These are phyloP conservation scores for Amanita fuliginea DNA, from an alignment of 768 basidiomycete genomes.

Conservation along the genomic window DNA sequence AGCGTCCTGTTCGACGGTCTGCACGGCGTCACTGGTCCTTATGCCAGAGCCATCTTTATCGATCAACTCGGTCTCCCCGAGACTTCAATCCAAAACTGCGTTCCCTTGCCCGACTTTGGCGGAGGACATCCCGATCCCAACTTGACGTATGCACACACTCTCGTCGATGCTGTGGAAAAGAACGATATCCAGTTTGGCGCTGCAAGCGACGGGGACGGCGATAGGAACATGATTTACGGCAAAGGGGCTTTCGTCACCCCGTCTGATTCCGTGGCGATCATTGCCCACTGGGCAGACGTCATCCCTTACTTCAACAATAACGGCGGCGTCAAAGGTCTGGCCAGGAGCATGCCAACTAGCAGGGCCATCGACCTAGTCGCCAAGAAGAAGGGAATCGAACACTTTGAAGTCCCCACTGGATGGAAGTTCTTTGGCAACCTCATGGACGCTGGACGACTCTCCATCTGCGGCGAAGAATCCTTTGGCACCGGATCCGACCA, in stretches of 20 bases:
- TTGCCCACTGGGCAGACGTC: slow-evolving; percentile 89
- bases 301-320: slow-evolving; percentile 87
- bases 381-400: slow-evolving; percentile 84
- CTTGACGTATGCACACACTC: slow-evolving; percentile 89
- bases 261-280: slow-evolving; percentile 95
- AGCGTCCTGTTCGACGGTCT: slow-evolving; percentile 93
- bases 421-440: slow-evolving; percentile 99
- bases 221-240: slow-evolving; percentile 99
- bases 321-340: slow-evolving; percentile 90
- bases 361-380: slow-evolving; percentile 96
- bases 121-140: slow-evolving; percentile 99
- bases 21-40: slow-evolving; percentile 95
- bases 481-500: slow-evolving; percentile 99
- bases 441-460: slow-evolving; percentile 97
- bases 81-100: slow-evolving; percentile 80
- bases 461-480: slow-evolving; percentile 98
- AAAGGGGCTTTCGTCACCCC: slow-evolving; percentile 97
- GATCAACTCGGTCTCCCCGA: slow-evolving; percentile 71
- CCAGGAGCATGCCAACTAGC: slow-evolving; percentile 95
- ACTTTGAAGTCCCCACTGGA: slow-evolving; percentile 95
- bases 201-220: slow-evolving; percentile 95
- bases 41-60: slow-evolving; percentile 82
- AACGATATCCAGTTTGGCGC: slow-evolving; percentile 87
- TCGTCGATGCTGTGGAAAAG: slow-evolving; percentile 87
- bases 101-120: slow-evolving; percentile 90